These are phyloP conservation scores for Nemania abortiva DNA, from an alignment of 2,329 filamentous ascomycete species.

Conservation along the genomic window DNA sequence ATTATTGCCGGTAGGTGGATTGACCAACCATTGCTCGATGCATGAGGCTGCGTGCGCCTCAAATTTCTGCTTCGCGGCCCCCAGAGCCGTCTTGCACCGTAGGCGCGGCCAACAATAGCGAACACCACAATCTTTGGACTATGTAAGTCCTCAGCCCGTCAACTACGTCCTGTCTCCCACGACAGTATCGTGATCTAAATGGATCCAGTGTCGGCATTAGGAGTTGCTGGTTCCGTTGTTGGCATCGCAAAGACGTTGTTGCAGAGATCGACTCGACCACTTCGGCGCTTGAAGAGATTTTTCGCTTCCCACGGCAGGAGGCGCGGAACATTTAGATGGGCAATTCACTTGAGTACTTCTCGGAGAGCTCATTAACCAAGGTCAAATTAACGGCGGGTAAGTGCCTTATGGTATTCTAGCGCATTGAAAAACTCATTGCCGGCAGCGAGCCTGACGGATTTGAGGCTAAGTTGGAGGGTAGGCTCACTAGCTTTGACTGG, in stretches of 20 bases:
- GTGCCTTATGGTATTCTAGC: constrained; percentile 22
- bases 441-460: neutral
- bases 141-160: neutral
- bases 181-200: constrained; percentile 8
- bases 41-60: too few relatives aligned
- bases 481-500: constrained; percentile 12
- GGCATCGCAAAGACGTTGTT: constrained; percentile 10
- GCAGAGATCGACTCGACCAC: neutral
- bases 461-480: constrained; percentile 7
- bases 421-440: constrained; percentile 12
- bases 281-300: constrained; percentile 1
- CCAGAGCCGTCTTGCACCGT: neutral
- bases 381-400: constrained; percentile 12
- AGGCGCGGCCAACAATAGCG: neutral
- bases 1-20: too few relatives aligned
- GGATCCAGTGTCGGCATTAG: constrained; percentile 20
- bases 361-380: neutral
- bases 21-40: too few relatives aligned
- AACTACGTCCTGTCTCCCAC: neutral
- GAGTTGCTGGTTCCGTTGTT: constrained; percentile 23
- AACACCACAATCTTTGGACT: neutral
- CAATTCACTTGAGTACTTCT: neutral
- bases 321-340: neutral
- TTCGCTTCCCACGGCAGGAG: neutral
- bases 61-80: constrained; percentile 1